Evolutionary conservation across 371 early-diverging fungal genomes (phyloP), one percentile per base, ranked within the genome.

Genomic region (Mucor irregularis): DNA sequence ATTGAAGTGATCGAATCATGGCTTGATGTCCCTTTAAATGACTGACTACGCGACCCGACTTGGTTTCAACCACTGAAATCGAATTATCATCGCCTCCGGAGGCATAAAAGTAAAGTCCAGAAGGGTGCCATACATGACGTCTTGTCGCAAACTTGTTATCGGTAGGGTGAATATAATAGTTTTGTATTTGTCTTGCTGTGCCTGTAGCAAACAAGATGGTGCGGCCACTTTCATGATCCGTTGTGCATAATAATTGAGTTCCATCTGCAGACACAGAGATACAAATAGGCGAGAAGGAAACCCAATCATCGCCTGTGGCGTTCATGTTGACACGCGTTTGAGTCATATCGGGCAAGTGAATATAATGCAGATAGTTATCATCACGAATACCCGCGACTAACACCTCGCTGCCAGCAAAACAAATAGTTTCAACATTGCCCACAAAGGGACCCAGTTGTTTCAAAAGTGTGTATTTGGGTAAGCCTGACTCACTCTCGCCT

Each of bases 241-340:
- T 93, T 48, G 89, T 85, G 14, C 80, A 77, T 9, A 89, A 74
- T 30, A 91, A 28, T 57, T 85, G 76, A 24, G 64, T 67, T 5
- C 83, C 84, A 42, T 81, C 81, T 43, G 76, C 40, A 71, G 87
- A 80, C 1, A 71, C 68, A 1, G 81, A 69, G 26, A 93, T 57
- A 61, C 85, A 82, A 74, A 86, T 77, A 13, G 91, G 85, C 1
- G 89, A 88, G 60, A 91, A 93, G 0, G 90, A 89, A 9, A 93
- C 86, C 90, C 90, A 90, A 56, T 86, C 82, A 61, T 93, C 93
- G 17, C 82, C 83, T 68, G 88, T 89, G 34, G 76, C 62, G 61
- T 93, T 93, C 87, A 91, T 85, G 55, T 90, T 90, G 44, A 65
- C 33, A 29, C 62, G 68, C 33, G 64, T 61, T 33, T 53, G 65